phyloP scores from a whole-genome alignment of 2,329 filamentous ascomycete species.

The Onygenales sp. region DNA sequence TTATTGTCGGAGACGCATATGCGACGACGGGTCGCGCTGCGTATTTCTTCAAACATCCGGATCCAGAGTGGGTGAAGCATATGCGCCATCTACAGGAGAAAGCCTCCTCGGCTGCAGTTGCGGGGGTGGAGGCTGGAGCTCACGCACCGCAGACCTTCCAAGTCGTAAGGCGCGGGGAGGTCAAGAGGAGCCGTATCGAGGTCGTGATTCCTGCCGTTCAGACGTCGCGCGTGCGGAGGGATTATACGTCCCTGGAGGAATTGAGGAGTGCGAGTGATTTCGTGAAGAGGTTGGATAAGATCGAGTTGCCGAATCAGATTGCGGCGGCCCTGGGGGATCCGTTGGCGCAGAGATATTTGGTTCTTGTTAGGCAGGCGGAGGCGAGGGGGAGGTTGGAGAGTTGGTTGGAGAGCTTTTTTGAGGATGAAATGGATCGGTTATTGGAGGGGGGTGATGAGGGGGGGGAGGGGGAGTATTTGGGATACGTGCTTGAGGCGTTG shows the following conservation, averaged over 20 bases:
- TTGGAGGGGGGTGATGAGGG: constrained; percentile 32
- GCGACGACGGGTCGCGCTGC: constrained; percentile 24
- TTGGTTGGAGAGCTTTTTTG: constrained; percentile 31
- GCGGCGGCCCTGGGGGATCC: constrained; percentile 68
- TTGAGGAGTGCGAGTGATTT: constrained; percentile 63
- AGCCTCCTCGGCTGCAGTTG: constrained; percentile 17
- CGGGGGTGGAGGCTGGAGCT: constrained; percentile 2
- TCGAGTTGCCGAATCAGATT: constrained; percentile 74
- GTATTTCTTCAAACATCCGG: constrained; percentile 52
- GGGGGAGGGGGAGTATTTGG: constrained; percentile 26
- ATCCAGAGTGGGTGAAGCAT: constrained; percentile 62
- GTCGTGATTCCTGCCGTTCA: constrained; percentile 58
- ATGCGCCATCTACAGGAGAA: constrained; percentile 59
- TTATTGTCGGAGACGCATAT: constrained; percentile 64
- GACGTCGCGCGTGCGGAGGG: constrained; percentile 62
- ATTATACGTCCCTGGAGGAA: constrained; percentile 56
- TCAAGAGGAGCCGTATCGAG: constrained; percentile 42
- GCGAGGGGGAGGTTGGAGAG: constrained; percentile 31
- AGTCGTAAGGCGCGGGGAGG: constrained; percentile 46
- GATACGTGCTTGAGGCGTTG: constrained; percentile 24
- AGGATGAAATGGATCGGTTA: constrained; percentile 26
- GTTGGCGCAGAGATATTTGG: constrained; percentile 64
- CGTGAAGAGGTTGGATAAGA: constrained; percentile 62
- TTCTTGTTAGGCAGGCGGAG: constrained; percentile 53
- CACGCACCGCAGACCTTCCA: constrained; percentile 49